Evolutionary conservation across 352 stramenopile genomes (phyloP), one percentile per base, ranked within the genome.

Genomic region (Thalassiosira mediterranea): DNA sequence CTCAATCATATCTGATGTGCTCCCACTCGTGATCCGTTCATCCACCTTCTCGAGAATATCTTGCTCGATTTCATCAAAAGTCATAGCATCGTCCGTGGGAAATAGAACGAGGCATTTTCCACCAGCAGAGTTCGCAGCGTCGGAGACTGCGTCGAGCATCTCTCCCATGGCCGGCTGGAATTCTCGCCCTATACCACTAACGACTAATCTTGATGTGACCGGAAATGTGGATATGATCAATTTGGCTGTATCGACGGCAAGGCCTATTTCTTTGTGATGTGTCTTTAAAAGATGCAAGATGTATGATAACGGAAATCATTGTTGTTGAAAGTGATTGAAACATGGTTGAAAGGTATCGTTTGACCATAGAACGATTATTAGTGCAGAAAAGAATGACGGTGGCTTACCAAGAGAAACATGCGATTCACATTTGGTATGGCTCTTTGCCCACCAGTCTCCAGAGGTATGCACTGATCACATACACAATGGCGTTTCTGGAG

Each of bases 191-290:
- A 90, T 83, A 0, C 83, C 83, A 47, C 40, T 73, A 1, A 88
- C 73, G 17, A 90, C 72, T 29, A 90, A 61, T 60, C 70, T 26
- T 32, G 46, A 34, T 17, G 69, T 66, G 8, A 59, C 23, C 25
- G 83, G 83, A 70, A 90, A 88, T 10, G 79, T 19, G 3, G 56
- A 19, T 10, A 90, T 56, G 38, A 90, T 79, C 5, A 90, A 53
- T 61, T 90, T 90, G 17, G 83, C 79, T 15, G 83, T 90, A 57
- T 90, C 83, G 1, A 90, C 73, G 10, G 62, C 63, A 53, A 87
- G 59, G 15, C 58, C 54, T 32, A 87, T 73, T 72, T 87, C 79
- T 57, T 83, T 84, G 56, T 87, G 76, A 75, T 87, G 79, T 44
- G 52, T 61, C 37, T 44, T 8, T 15, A 15, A 15, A 44, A 8